A percentile compares a stretch with the other conserved stretches of the same genome.
These are phyloP conservation scores for Boletus reticulatus DNA, from an alignment of 768 basidiomycete species.

Conservation along the genomic window DNA sequence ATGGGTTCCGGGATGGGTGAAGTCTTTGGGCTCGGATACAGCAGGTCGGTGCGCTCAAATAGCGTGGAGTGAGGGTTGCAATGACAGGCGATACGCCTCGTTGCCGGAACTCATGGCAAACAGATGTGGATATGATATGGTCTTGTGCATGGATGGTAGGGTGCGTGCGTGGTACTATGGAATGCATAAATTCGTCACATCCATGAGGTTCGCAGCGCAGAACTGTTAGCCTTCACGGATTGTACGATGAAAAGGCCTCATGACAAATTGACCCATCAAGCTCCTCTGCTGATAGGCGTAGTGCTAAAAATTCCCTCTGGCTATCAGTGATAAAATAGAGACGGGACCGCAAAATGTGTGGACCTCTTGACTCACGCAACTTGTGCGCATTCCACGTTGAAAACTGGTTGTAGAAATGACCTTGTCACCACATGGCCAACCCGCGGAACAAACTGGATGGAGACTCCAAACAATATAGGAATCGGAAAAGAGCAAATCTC, in stretches of 20 bases:
- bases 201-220: slow-evolving; percentile 4
- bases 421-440: slow-evolving; percentile 2
- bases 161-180: background rate
- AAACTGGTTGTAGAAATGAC: too few species aligned
- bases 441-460: background rate
- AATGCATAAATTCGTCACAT: background rate
- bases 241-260: background rate
- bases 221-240: background rate
- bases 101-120: background rate
- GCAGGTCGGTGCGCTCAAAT: slow-evolving; percentile 2
- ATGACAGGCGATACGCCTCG: background rate
- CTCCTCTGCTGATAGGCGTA: background rate
- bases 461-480: background rate
- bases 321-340: background rate
- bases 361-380: background rate
- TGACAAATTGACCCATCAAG: background rate
- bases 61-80: background rate
- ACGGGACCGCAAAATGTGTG: background rate
- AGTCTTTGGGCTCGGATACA: background rate
- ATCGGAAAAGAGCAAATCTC: background rate
- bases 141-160: background rate
- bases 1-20: background rate
- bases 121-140: slow-evolving; percentile 3
- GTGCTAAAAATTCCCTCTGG: background rate
- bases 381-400: too few species aligned